Evolutionary conservation across 108 stramenopile species (phyloP), one percentile per base, ranked within the genome.

Genomic region (Pseudonitzschia pungens): DNA sequence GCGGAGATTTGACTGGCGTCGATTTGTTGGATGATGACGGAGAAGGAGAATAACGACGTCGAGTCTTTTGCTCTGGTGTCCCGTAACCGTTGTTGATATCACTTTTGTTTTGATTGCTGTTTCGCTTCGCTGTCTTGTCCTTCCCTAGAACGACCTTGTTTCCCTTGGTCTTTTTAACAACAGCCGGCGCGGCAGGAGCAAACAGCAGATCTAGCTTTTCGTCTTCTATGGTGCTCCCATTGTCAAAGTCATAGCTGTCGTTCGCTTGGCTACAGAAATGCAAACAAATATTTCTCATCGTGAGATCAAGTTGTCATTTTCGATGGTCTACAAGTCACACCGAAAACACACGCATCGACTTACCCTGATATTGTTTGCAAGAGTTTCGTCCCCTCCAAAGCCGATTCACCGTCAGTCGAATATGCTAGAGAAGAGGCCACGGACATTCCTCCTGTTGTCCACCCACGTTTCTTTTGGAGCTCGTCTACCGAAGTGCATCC

Each of bases 291-390:
- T 48, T 14, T 18, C 16, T 29, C 22, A 55, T 55, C 24, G 54
- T 55, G 54, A 55, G 54, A 26, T 7, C 54, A 55, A 11, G 20
- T 1, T 24, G 16, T 10, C 45, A 48, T 12, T 55, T 24, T 48
- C 45, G 45, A 11, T 18, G 7, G 10, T 48, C 14, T 1, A 48
- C 45, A 48, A 48, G 45, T 11, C 45, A 18, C 45, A 48, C 1
- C 18, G 27, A 31, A 58, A 26, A 3, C 29, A 58, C 14, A 31
- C 29, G 26, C n/a, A 40, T 62, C 60, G 31, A 73, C 80, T 76
- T 72, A 81, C 80, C 80, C 80, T 32, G 80, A 64, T 26, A 81
- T 75, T 33, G 80, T 81, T 69, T 72, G 71, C 33, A 81, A n/a
- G 0, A 81, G 68, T 9, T 81, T 52, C 9, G 72, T 73, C 42